Base-by-base conservation (phyloP, 345 rosid genomes). In the Brassica incana region DNA sequence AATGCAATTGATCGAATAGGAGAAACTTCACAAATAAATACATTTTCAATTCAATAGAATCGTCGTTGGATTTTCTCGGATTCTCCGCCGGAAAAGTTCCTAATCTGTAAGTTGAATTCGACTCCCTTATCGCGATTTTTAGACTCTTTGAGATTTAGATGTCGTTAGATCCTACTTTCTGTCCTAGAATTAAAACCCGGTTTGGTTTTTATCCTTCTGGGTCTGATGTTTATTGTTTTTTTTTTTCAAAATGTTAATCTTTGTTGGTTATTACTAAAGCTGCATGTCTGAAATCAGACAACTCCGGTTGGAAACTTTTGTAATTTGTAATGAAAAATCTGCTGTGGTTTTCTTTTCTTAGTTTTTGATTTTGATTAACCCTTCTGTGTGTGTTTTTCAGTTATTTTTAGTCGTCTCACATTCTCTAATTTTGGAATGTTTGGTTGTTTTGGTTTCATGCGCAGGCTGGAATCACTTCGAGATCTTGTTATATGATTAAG, bases 61-160 rank as follows among this genome's bases (percentile, higher is more conserved):
- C n/a, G n/a, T 62, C 74, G 58, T 70, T 75, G 32, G 45, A 32
- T 5, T 67, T 75, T 23, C 77, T 81, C 69, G 80, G 77, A 76
- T 65, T 71, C 75, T 76, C 73, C 77, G 73, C 77, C 15, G 20
- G 25, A 54, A 33, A 15, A 74, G 43, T 40, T 64, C 67, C 18
- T 58, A 70, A 65, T 75, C 77, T 65, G 83, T 81, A 81, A 81
- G 83, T 81, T 63, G 12, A 67, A 59, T 73, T 74, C 16, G 33
- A 6, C 27, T 72, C 67, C 38, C 7, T 30, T 59, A 23, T 32
- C 35, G 54, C 78, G 64, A 73, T 54, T 3, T 52, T 10, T 18
- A 20, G 69, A 32, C 54, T 64, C 60, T 11, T 6, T 64, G 36
- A 43, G 78, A 73, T 68, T 60, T 79, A 29, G 15, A 60, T 33